Evolutionary conservation across 192 early-diverging fungal genomes (phyloP).

Genomic region (Phlyctochytrium bullatum): DNA sequence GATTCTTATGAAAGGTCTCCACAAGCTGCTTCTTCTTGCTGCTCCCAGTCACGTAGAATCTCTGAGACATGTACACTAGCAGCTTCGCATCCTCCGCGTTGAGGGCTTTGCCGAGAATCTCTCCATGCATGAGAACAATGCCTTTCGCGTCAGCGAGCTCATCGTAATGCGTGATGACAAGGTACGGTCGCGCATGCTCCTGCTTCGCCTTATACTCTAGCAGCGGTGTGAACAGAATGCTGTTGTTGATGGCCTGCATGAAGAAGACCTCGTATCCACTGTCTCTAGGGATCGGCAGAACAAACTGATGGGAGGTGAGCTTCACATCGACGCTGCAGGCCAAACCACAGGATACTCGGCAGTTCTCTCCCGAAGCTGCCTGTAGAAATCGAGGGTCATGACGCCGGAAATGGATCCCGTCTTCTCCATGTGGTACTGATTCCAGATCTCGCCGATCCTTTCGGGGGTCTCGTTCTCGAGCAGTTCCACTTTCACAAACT

Average conservation of each 20-base stretch:
- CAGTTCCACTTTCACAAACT: slow-evolving; percentile 41
- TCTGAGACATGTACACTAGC: slow-evolving; percentile 74
- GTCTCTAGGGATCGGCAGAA: slow-evolving; percentile 78
- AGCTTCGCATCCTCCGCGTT: slow-evolving; percentile 70
- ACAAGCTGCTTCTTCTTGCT: slow-evolving; percentile 63
- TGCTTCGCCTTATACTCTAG: slow-evolving; percentile 87
- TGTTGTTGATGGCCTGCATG: slow-evolving; percentile 80
- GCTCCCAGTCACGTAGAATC: slow-evolving; percentile 83
- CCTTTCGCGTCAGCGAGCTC: slow-evolving; percentile 76
- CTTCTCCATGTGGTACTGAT: slow-evolving; percentile 62
- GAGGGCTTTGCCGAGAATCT: slow-evolving; percentile 53
- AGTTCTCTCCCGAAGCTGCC: slow-evolving; percentile 48
- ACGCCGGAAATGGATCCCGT: slow-evolving; percentile 55
- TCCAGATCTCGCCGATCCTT: slow-evolving; percentile 67
- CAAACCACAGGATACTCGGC: too few species aligned
- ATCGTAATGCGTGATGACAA: slow-evolving; percentile 86
- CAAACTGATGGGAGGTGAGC: slow-evolving; percentile 56
- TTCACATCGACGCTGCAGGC: too few species aligned
- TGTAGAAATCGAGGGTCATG: slow-evolving; percentile 62
- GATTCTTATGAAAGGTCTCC: slow-evolving; percentile 75
- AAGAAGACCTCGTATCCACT: slow-evolving; percentile 84
- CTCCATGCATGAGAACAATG: slow-evolving; percentile 89
- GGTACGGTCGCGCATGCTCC: slow-evolving; percentile 70
- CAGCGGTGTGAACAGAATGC: slow-evolving; percentile 75
- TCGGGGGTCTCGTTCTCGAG: slow-evolving; percentile 23